phyloP scores from a whole-genome alignment of 2,329 filamentous ascomycete species.

The Aspergillus novofumigatus region DNA sequence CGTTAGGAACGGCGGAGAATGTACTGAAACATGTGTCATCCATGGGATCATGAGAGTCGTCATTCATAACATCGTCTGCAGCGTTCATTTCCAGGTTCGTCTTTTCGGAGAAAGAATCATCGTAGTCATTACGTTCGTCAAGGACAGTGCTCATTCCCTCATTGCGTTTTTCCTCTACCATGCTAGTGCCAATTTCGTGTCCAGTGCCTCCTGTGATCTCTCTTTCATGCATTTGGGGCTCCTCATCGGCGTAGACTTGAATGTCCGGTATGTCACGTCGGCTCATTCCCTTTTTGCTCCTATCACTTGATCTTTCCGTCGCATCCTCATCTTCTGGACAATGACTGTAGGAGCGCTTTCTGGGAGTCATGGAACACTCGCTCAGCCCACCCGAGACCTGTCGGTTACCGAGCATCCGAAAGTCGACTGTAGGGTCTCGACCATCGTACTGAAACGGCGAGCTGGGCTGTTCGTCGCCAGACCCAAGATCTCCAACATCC shows the following conservation, averaged over 20 bases:
- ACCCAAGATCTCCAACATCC: conserved; percentile 20
- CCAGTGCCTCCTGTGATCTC: conserved; percentile 6
- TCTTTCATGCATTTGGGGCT: conserved; percentile 18
- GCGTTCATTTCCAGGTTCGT: conserved; percentile 18
- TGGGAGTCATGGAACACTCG: conserved; percentile 15
- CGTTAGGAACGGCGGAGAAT: conserved; percentile 77
- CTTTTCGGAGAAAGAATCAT: conserved; percentile 18
- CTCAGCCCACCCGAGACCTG: conserved; percentile 7
- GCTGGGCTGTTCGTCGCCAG: conserved; percentile 25
- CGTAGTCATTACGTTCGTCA: conserved; percentile 19
- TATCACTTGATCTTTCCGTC: conserved; percentile 12
- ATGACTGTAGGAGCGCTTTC: conserved; percentile 21
- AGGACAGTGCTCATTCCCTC: conserved; percentile 43
- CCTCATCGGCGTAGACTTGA: conserved; percentile 27
- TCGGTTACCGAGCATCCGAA: conserved; percentile 18
- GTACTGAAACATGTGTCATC: conserved; percentile 63
- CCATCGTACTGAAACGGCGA: conserved; percentile 36
- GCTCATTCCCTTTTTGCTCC: conserved; percentile 25
- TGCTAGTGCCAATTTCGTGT: conserved; percentile 30
- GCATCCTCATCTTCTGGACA: conserved; percentile 12
- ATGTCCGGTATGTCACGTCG: conserved; percentile 19
- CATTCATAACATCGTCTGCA: conserved; percentile 26
- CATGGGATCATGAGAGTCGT: conserved; percentile 32
- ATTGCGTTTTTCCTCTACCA: conserved; percentile 36
- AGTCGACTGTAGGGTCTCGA: conserved; percentile 32